Conservation (phyloP, 257 asterid genomes). For the Lantana camara region DNA sequence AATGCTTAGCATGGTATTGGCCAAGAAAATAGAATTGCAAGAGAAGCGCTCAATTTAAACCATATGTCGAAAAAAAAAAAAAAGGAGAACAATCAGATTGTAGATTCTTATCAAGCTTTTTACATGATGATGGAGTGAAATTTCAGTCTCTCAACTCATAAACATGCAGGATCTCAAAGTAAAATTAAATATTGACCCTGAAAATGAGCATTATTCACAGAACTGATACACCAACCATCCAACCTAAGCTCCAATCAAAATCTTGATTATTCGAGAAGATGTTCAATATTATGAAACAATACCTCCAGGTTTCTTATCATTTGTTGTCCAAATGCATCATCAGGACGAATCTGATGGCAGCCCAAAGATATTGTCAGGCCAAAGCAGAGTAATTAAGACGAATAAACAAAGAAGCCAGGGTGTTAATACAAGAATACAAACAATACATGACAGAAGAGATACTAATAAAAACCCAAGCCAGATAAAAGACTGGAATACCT, state of each 20-base stretch:
- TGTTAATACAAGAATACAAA: not conserved
- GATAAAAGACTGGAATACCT: slow-evolving; percentile 50
- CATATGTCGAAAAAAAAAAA: not conserved
- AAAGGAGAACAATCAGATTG: not conserved
- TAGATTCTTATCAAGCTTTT: slow-evolving; percentile 9
- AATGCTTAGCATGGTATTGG: not conserved
- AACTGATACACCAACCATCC: slow-evolving; percentile 7
- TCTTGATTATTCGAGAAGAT: slow-evolving; percentile 3
- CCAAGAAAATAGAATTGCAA: slow-evolving; percentile 10
- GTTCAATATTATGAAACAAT: slow-evolving; percentile 27
- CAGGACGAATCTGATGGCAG: slow-evolving; percentile 77
- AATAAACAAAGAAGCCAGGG: slow-evolving; percentile 18
- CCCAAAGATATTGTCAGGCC: slow-evolving; percentile 23
- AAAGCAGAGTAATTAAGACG: slow-evolving; percentile 11
- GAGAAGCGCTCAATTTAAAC: not conserved
- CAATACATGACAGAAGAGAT: slow-evolving; percentile 6
- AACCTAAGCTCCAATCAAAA: slow-evolving; percentile 17
- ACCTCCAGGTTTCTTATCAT: slow-evolving; percentile 99
- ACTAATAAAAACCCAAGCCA: slow-evolving; percentile 14
- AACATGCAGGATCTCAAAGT: not conserved
- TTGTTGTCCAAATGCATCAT: slow-evolving; percentile 98
- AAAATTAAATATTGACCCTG: not conserved
- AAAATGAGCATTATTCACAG: not conserved
- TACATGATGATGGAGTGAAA: slow-evolving; percentile 6
- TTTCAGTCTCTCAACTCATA: not conserved